Evolutionary conservation across 1,284 basidiomycete species (phyloP), one percentile per base, ranked within the genome.

Genomic region (Polyporus tsugae): DNA sequence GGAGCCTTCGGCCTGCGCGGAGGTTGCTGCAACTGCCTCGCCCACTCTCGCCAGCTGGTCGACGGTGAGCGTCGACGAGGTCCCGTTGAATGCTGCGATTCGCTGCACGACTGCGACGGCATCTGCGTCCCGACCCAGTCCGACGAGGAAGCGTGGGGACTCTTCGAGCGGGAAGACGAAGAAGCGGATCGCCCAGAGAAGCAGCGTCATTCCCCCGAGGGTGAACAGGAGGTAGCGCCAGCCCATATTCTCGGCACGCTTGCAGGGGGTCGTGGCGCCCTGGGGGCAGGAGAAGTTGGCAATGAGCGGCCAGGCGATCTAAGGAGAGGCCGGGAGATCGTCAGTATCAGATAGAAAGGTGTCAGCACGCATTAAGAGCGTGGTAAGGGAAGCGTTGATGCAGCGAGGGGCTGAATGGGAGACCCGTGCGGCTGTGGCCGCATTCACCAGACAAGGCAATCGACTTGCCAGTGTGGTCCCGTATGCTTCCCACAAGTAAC

Each of bases 61-160:
- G 4, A 84, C 74, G 0, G 80, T 82, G 39, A 89, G 75, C 0
- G 70, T 74, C 1, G 78, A 79, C 10, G 78, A 73, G 44, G 72
- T 79, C 13, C 86, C 84, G 73, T 93, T 93, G 82, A 85, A 90
- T 35, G 75, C 76, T 0, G 92, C 92, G 60, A 93, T 83, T 33
- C 82, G 80, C 63, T 87, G 84, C 10, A 93, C 76, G 61, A 91
- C 84, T 1, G 82, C 83, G 58, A 91, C 82, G 0, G 91, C 92
- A 59, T 91, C 87, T 4, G 81, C 84, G 68, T 93, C 91, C 57
- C 81, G 81, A 1, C 91, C 90, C 63, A 85, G 84, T 3, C 86
- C 87, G 22, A 91, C 81, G 22, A 94, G 84, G 80, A 83, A 90
- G 60, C 87, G 85, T 15, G 89, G 90, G 64, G 87, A 89, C 72